Evolutionary conservation across 2,329 filamentous ascomycete species (phyloP).

Genomic region (Aspergillus aculeatinus): DNA sequence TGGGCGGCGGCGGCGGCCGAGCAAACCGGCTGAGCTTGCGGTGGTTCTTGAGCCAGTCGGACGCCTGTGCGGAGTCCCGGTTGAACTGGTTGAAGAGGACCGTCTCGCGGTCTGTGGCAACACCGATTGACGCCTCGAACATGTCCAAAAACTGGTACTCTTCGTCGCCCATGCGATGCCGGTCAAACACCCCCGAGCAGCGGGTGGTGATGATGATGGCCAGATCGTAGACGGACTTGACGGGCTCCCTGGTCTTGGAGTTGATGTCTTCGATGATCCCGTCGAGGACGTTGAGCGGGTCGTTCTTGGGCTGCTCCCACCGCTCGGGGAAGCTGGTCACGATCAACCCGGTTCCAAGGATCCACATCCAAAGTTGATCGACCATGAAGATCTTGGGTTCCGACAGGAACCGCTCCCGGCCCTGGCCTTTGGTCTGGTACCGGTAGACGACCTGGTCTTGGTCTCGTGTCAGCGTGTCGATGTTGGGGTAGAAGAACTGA

Average conservation of each 20-base stretch:
- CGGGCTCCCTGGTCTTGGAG: conserved; percentile 60
- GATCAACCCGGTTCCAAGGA: conserved; percentile 58
- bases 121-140: conserved; percentile 64
- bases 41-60: conserved; percentile 54
- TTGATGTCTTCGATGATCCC: conserved; percentile 64
- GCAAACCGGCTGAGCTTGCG: conserved; percentile 42
- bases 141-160: conserved; percentile 66
- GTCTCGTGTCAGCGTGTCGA: conserved; percentile 58
- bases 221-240: conserved; percentile 62
- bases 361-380: conserved; percentile 68
- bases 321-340: conserved; percentile 47
- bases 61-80: conserved; percentile 56
- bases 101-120: conserved; percentile 54
- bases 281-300: conserved; percentile 63
- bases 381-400: conserved; percentile 67
- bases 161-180: conserved; percentile 57
- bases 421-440: conserved; percentile 49
- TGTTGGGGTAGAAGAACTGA: conserved; percentile 65
- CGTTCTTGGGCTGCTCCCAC: conserved; percentile 57
- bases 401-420: conserved; percentile 28
- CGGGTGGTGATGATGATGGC: conserved; percentile 61
- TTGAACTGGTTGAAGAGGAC: conserved; percentile 62
- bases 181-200: conserved; percentile 61
- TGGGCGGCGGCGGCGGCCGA: conserved; percentile 15
- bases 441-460: conserved; percentile 65